phyloP scores from a whole-genome alignment of 805 yeast genomes.

The Schwanniomyces polymorphus region DNA sequence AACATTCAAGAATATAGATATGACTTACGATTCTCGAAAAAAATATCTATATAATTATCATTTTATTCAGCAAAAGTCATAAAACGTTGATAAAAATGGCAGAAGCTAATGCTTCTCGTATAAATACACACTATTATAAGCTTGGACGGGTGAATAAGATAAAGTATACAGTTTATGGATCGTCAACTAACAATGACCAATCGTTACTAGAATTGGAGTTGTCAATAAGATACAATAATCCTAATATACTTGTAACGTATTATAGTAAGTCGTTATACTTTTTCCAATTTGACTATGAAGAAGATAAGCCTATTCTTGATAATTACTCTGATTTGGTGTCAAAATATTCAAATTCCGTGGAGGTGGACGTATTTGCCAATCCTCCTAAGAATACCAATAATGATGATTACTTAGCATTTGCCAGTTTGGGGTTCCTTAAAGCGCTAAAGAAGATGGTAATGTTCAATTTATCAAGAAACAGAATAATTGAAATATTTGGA shows the following conservation, averaged over 20 bases:
- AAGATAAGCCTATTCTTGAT: constrained; percentile 12
- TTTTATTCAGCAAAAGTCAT: neutral
- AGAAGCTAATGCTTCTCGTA: constrained; percentile 22
- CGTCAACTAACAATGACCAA: constrained; percentile 32
- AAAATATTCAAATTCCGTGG: constrained; percentile 19
- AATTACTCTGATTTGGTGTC: constrained; percentile 25
- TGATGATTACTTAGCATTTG: constrained; percentile 24
- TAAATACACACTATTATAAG: constrained; percentile 40
- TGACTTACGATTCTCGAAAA: neutral
- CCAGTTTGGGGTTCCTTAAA: constrained; percentile 36
- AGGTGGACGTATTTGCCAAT: constrained; percentile 26
- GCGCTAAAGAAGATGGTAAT: constrained; percentile 39
- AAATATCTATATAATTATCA: neutral
- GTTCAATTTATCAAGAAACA: constrained; percentile 28
- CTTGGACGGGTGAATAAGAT: constrained; percentile 35
- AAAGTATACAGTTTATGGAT: constrained; percentile 28
- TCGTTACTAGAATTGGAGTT: constrained; percentile 40
- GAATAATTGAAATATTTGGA: constrained; percentile 33
- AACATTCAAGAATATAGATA: neutral
- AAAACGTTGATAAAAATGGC: constrained; percentile 1
- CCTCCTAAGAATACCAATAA: constrained; percentile 23
- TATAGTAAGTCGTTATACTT: constrained; percentile 40
- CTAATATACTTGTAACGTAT: constrained; percentile 39
- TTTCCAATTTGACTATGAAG: constrained; percentile 26
- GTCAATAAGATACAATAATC: constrained; percentile 32